Conservation (phyloP, 169 alveolate species). For the Cryptosporidium parvum region DNA sequence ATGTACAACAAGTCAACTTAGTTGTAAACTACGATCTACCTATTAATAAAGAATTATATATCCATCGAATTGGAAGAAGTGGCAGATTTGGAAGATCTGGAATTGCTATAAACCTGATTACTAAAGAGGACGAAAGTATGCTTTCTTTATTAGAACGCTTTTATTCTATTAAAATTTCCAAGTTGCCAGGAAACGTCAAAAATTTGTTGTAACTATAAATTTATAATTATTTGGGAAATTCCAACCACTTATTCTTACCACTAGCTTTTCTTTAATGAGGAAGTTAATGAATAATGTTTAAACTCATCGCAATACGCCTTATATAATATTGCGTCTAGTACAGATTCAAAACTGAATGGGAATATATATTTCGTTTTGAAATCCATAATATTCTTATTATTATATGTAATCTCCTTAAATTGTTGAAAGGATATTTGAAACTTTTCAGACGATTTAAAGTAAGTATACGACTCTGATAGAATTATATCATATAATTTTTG, state of each 20-base stretch:
- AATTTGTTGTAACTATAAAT: background rate
- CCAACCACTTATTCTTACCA: background rate
- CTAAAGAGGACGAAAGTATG: slow-evolving; percentile 44
- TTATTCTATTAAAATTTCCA: slow-evolving; percentile 39
- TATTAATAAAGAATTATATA: slow-evolving; percentile 95
- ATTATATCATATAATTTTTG: slow-evolving; percentile 19
- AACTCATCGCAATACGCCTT: slow-evolving; percentile 18
- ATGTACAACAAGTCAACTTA: slow-evolving; percentile 98
- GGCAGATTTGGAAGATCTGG: slow-evolving; percentile 99
- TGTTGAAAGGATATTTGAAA: slow-evolving; percentile 11
- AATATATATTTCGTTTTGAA: background rate
- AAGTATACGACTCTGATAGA: slow-evolving; percentile 2
- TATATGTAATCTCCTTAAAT: slow-evolving; percentile 19
- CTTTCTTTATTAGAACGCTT: slow-evolving; percentile 32
- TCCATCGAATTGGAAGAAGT: slow-evolving; percentile 99
- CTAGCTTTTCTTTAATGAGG: background rate
- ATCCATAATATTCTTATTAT: background rate
- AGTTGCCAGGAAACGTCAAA: slow-evolving; percentile 40
- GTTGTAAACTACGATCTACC: slow-evolving; percentile 99
- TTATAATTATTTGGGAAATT: background rate
- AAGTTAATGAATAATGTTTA: background rate
- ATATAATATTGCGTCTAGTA: slow-evolving; percentile 8
- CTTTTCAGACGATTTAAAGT: slow-evolving; percentile 2
- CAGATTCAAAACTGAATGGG: slow-evolving; percentile 35
- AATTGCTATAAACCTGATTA: slow-evolving; percentile 96